Conservation (phyloP, 2,329 filamentous ascomycete genomes). For the Cytospora schulzeri region DNA sequence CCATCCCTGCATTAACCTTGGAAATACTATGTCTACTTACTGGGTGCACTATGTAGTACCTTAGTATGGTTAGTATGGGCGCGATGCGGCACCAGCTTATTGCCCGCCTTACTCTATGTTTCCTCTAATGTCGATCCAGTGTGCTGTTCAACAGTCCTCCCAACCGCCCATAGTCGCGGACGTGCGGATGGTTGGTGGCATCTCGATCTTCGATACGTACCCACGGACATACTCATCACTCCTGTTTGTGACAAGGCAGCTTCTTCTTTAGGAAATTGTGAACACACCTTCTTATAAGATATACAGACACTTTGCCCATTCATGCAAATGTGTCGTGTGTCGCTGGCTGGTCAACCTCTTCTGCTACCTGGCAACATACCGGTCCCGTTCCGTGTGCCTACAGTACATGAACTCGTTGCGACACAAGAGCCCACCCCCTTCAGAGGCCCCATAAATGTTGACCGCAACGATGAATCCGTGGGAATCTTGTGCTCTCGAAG, state of each 20-base stretch:
- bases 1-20: background rate
- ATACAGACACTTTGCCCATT: background rate
- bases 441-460: background rate
- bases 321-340: background rate
- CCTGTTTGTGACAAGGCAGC: slow-evolving; percentile 1
- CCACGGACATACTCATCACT: slow-evolving; percentile 25
- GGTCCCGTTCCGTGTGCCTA: background rate
- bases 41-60: background rate
- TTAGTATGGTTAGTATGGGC: background rate
- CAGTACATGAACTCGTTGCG: background rate
- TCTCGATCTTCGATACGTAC: slow-evolving; percentile 28
- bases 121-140: background rate
- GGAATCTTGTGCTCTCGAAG: slow-evolving; percentile 41
- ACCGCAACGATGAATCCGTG: slow-evolving; percentile 38
- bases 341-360: background rate
- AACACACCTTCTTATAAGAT: background rate
- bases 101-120: slow-evolving; percentile 2
- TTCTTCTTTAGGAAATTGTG: background rate
- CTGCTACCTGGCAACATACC: background rate
- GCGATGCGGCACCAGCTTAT: background rate
- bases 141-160: background rate
- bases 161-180: slow-evolving; percentile 1
- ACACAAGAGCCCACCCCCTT: background rate
- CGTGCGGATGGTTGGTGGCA: slow-evolving; percentile 12
- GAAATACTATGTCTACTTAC: too few species aligned